Evolutionary conservation across 345 rosid species (phyloP), one percentile per base, ranked within the genome.

Genomic region (Diplotaxis tenuifolia): DNA sequence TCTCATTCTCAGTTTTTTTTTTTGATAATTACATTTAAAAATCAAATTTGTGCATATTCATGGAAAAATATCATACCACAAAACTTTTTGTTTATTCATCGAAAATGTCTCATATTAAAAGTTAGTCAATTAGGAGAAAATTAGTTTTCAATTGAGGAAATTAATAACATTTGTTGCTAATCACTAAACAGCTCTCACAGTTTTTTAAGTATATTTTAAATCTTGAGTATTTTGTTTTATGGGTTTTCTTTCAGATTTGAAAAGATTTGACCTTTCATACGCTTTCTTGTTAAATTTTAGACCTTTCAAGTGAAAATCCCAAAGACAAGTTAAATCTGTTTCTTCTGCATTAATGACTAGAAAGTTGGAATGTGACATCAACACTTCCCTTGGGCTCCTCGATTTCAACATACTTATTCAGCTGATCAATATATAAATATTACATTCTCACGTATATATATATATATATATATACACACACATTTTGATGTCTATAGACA

Each of bases 261-360:
- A 67, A 67, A 74, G 78, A 74, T 68, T 67, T 72, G 77, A 78
- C 81, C 31, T 67, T 78, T 78, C 81, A 78, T 72, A 72, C 65
- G 77, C 34, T 67, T 71, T 77, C 80, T 72, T 77, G 77, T 72
- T 71, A 56, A 36, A 70, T 16, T 12, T n/a, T 58, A 65, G 63
- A 71, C 70, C n/a, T 67, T 53, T 67, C 77, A 61, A 72, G 65
- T 60, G 65, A 61, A 61, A 78, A 72, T 67, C 77, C 81, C 80
- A 47, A 77, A 57, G 72, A 27, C 56, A 72, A n/a, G 19, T 21
- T 72, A 45, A 72, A 67, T 52, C 29, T 23, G 36, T 34, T 14
- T 29, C 36, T 63, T 34, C 45, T 57, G 50, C 36, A 73, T 57
- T 64, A 64, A 78, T 72, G 59, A 72, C 77, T 22, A 78, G 52